phyloP scores from a whole-genome alignment of 805 yeast genomes.

The Isabelozyma heimii region DNA sequence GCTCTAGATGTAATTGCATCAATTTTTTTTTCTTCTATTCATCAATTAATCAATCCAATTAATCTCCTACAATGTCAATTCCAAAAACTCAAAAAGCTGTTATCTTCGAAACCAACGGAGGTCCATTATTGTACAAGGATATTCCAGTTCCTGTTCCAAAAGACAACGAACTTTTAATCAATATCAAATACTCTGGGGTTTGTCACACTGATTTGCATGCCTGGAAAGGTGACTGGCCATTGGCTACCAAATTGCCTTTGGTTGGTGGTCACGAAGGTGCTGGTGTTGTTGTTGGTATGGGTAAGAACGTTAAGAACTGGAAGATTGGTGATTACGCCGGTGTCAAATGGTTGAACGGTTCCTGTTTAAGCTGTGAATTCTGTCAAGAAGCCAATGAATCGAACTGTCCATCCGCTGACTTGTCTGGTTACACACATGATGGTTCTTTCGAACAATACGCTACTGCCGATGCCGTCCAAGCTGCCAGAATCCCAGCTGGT shows the following conservation, averaged over 20 bases:
- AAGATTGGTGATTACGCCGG: slow-evolving; percentile 44
- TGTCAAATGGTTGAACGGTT: slow-evolving; percentile 45
- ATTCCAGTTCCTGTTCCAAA: slow-evolving; percentile 43
- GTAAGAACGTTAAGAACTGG: slow-evolving; percentile 42
- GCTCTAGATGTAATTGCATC: too few relatives aligned
- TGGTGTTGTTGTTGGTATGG: slow-evolving; percentile 45
- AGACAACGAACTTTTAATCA: slow-evolving; percentile 39
- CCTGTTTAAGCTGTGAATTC: slow-evolving; percentile 42
- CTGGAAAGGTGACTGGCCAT: slow-evolving; percentile 49
- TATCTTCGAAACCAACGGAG: slow-evolving; percentile 40
- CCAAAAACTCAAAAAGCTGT: slow-evolving; percentile 44
- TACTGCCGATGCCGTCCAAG: slow-evolving; percentile 63
- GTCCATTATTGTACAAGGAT: slow-evolving; percentile 40
- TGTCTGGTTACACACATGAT: slow-evolving; percentile 74
- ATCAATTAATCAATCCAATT: background rate
- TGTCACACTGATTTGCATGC: slow-evolving; percentile 49
- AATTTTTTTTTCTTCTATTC: background rate
- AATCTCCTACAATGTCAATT: slow-evolving; percentile 19
- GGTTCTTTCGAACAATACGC: slow-evolving; percentile 69
- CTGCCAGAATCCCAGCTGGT: slow-evolving; percentile 55
- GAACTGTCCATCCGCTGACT: slow-evolving; percentile 62
- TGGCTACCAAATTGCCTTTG: slow-evolving; percentile 42
- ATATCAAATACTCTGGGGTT: slow-evolving; percentile 45
- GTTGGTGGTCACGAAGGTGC: slow-evolving; percentile 51
- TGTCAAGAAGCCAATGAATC: slow-evolving; percentile 45